Conservation (phyloP, 2,329 filamentous ascomycete genomes). For the Erysiphe pulchra region DNA sequence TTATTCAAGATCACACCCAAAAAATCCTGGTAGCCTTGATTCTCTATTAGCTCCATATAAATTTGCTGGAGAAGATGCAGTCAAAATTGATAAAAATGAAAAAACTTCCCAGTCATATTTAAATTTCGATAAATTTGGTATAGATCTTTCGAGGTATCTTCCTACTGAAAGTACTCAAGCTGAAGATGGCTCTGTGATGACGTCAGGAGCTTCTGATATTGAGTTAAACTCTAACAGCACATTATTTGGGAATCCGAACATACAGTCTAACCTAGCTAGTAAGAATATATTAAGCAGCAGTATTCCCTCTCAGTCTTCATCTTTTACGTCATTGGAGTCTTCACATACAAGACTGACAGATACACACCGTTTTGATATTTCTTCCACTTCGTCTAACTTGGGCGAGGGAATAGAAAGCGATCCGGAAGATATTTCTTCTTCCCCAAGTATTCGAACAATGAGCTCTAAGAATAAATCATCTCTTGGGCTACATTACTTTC, state of each 20-base stretch:
- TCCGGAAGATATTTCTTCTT: neutral
- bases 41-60: constrained; percentile 19
- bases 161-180: constrained; percentile 19
- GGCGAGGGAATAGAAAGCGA: neutral
- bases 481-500: constrained; percentile 1
- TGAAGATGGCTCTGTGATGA: constrained; percentile 28
- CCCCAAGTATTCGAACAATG: no score
- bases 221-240: constrained; percentile 11
- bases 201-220: constrained; percentile 26
- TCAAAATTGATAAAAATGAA: constrained; percentile 11
- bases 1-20: constrained; percentile 14
- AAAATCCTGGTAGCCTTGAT: constrained; percentile 17
- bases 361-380: constrained; percentile 12
- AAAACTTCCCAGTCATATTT: constrained; percentile 9
- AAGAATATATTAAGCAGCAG: constrained; percentile 19
- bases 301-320: constrained; percentile 21
- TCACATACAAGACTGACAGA: constrained; percentile 23
- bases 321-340: constrained; percentile 18
- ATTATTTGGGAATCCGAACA: constrained; percentile 6
- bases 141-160: constrained; percentile 16
- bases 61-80: constrained; percentile 11
- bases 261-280: constrained; percentile 10
- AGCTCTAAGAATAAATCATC: neutral
- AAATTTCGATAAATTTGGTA: constrained; percentile 7
- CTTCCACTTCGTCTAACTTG: constrained; percentile 1